These are phyloP conservation scores for Neurospora sp. DNA, from an alignment of 495 filamentous ascomycete genomes.

Conservation along the genomic window DNA sequence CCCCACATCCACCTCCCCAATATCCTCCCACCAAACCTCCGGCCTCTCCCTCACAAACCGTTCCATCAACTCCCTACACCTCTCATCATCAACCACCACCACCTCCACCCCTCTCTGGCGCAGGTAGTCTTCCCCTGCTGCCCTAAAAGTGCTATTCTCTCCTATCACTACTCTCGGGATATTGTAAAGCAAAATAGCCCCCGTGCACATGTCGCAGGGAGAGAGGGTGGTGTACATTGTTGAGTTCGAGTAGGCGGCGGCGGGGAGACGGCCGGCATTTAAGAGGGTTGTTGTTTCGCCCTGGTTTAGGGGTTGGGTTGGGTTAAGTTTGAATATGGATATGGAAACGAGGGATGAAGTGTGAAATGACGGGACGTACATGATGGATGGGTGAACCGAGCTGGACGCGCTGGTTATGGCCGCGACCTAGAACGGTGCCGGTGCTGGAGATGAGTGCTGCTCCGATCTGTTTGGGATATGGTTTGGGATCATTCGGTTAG, in stretches of 20 bases:
- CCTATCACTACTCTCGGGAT: constrained; percentile 75
- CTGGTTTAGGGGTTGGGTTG: background rate
- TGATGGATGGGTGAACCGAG: constrained; percentile 66
- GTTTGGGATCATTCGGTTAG: background rate
- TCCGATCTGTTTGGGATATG: constrained; percentile 38
- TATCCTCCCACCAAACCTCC: constrained; percentile 52
- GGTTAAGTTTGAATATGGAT: background rate
- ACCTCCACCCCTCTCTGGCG: constrained; percentile 64
- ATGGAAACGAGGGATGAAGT: no score
- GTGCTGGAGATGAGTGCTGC: constrained; percentile 61
- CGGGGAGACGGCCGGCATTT: constrained; percentile 65
- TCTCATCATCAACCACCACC: constrained; percentile 55
- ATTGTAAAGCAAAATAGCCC: constrained; percentile 72
- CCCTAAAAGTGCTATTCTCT: constrained; percentile 74
- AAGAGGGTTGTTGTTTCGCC: constrained; percentile 71
- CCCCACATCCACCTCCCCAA: background rate
- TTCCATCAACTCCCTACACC: constrained; percentile 66
- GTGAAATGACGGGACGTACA: constrained; percentile 29
- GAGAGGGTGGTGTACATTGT: constrained; percentile 87
- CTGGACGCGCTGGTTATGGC: constrained; percentile 76
- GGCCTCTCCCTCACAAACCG: constrained; percentile 69
- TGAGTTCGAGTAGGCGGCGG: constrained; percentile 49
- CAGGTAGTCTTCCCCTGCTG: constrained; percentile 58
- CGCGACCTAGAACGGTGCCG: constrained; percentile 66
- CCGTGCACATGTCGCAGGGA: constrained; percentile 81